phyloP scores from a whole-genome alignment of 768 basidiomycete genomes.

The Naganishia kalamii region DNA sequence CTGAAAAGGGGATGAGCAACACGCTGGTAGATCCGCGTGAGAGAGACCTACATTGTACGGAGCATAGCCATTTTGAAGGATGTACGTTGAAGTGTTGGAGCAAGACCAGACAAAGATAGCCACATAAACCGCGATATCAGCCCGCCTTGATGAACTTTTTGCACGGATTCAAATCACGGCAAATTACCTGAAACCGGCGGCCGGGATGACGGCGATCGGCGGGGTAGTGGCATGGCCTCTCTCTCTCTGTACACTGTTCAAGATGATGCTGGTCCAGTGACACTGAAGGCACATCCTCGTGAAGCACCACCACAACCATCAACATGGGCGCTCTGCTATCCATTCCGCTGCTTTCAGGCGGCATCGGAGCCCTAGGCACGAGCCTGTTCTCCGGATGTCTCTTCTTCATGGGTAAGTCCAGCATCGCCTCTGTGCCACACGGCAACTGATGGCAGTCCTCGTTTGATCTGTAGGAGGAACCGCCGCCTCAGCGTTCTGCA shows the following conservation, averaged over 20 bases:
- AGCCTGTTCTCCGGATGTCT: constrained; percentile 63
- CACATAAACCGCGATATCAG: not conserved
- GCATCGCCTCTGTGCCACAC: constrained; percentile 54
- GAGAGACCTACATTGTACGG: constrained; percentile 41
- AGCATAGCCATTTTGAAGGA: constrained; percentile 44
- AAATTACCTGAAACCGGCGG: not conserved
- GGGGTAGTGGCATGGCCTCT: not conserved
- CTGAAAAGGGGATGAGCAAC: constrained; percentile 44
- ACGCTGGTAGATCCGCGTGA: not conserved
- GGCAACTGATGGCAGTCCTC: constrained; percentile 33
- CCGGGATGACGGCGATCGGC: not conserved
- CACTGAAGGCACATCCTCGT: too few species aligned
- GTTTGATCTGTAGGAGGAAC: constrained; percentile 41
- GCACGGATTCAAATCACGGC: not conserved
- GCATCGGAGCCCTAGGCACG: constrained; percentile 53
- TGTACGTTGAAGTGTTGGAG: not conserved
- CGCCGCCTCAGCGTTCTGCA: constrained; percentile 91
- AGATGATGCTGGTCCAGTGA: not conserved
- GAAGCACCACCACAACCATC: not conserved
- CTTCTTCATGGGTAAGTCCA: constrained; percentile 40
- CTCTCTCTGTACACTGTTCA: not conserved
- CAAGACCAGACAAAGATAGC: too few species aligned
- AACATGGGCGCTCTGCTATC: constrained; percentile 49
- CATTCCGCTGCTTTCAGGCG: constrained; percentile 48
- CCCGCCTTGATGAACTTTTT: not conserved